A percentile compares a stretch with the other conserved stretches of the same genome.
These are phyloP conservation scores for Eucalyptus paniculata DNA, from an alignment of 345 rosid species.

Conservation along the genomic window DNA sequence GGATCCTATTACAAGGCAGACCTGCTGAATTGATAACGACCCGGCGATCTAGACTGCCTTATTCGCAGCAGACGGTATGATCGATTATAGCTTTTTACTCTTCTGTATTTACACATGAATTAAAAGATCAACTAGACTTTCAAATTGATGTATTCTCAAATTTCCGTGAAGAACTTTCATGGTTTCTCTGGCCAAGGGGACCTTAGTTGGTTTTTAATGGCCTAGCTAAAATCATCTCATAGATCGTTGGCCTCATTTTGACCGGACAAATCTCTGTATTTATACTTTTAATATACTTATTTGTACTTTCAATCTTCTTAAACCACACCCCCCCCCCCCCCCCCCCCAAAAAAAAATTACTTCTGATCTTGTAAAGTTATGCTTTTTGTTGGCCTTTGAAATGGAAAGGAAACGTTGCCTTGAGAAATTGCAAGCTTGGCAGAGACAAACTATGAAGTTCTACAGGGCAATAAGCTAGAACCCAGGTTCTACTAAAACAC, in stretches of 20 bases:
- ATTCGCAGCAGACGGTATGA: not conserved
- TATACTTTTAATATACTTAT: not conserved
- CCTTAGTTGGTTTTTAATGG: not conserved
- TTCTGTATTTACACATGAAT: not conserved
- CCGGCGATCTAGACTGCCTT: not conserved
- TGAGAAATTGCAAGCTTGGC: not conserved
- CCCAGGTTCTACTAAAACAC: constrained; percentile 16
- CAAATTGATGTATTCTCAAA: too few species aligned
- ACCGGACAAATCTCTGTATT: not conserved
- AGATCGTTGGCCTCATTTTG: not conserved
- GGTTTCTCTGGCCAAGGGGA: not conserved
- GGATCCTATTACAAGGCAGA: not conserved
- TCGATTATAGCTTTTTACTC: not conserved
- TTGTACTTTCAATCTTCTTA: too few species aligned
- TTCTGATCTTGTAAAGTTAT: not conserved
- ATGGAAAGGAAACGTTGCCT: not conserved
- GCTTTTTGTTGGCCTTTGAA: not conserved
- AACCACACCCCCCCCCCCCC: too few species aligned
- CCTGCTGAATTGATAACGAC: not conserved
- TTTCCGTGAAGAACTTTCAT: not conserved
- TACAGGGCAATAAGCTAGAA: constrained; percentile 45
- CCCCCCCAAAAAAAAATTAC: too few species aligned
- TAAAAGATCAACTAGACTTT: not conserved
- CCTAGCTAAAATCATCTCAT: not conserved
- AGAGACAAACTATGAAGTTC: too few species aligned